Base-by-base conservation (phyloP, 2,329 filamentous ascomycete genomes). In the Fusarium sororula region DNA sequence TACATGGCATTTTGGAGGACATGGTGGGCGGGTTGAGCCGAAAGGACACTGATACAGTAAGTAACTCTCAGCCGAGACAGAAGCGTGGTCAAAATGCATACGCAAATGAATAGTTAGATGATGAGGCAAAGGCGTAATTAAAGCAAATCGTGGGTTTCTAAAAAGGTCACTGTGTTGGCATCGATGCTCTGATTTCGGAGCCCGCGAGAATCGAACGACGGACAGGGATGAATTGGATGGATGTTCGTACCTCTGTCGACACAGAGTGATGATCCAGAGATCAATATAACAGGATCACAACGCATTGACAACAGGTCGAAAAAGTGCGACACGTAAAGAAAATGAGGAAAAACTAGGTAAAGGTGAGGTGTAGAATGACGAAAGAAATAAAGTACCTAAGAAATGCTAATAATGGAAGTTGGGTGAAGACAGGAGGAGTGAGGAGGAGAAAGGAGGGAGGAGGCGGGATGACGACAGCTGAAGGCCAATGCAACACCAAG, bases 1-100 rank as follows among this genome's bases (percentile, higher is more conserved):
- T 89, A 35, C 90, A 84, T 28, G 85, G 80, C 26, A 85, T 81
- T 51, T 76, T 75, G 44, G 74, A 35, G 15, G 74, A 61, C 47
- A 72, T 65, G 65, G 58, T 63, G 47, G 65, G 57, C 61, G 45
- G 35, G 54, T 22, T 45, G 18, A 35, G 39, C n/a, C 26, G 15
- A 37, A 26, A 22, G 41, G 64, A 53, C n/a, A 41, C 64, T 70
- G 24, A 53, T 48, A 24, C 24, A 47, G 51, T 73, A 32, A 63
- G 70, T 41, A 55, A 53, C 26, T n/a, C 32, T 45, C 38, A 56
- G 30, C 13, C 14, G 50, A 35, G 41, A 15, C 26, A 26, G 20
- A n/a, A 44, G 13, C 17, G 32, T 24, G 28, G 24, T 24, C 30
- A 35, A 32, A 20, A n/a, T 17, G 28, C 45, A 39, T 59, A 63